A percentile compares a stretch with the other conserved stretches of the same genome.
phyloP scores from a whole-genome alignment of 2,329 filamentous ascomycete species.

The Aureobasidium melanogenum region DNA sequence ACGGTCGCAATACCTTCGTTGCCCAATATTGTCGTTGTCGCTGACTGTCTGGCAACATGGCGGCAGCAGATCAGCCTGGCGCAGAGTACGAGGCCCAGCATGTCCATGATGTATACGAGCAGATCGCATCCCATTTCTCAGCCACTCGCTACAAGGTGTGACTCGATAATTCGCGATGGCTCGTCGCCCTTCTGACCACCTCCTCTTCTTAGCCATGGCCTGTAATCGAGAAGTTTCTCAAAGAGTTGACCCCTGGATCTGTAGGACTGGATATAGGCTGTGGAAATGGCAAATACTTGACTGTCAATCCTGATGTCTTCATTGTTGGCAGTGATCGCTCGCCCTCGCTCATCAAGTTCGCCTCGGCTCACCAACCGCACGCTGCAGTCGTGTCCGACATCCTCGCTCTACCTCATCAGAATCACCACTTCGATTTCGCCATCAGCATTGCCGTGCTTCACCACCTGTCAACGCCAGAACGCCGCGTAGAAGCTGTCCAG shows the following conservation, averaged over 20 bases:
- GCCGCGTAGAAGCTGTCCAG: conserved; percentile 64
- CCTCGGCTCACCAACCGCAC: conserved; percentile 49
- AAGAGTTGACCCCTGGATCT: conserved; percentile 55
- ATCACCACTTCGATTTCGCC: conserved; percentile 65
- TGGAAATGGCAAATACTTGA: conserved; percentile 92
- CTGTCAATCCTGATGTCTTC: conserved; percentile 67
- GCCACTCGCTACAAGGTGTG: conserved; percentile 62
- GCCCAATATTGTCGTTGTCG: not conserved
- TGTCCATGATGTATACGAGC: conserved; percentile 86
- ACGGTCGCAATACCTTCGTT: not conserved
- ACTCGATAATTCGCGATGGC: not conserved
- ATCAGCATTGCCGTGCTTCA: conserved; percentile 93
- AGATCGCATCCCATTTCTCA: conserved; percentile 77
- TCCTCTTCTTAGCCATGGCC: conserved; percentile 66
- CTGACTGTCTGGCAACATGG: not conserved
- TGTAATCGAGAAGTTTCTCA: conserved; percentile 72
- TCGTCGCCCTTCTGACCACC: not conserved
- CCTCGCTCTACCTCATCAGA: conserved; percentile 70
- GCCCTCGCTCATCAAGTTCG: conserved; percentile 49
- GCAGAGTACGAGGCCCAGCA: conserved; percentile 67
- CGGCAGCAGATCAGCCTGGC: not conserved
- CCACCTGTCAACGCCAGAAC: conserved; percentile 70
- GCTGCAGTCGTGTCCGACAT: conserved; percentile 72
- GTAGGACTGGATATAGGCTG: conserved; percentile 88
- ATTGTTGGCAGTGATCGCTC: conserved; percentile 81